Base-by-base conservation (phyloP, 106 monocot genomes). In the Amphibolis antarctica region DNA sequence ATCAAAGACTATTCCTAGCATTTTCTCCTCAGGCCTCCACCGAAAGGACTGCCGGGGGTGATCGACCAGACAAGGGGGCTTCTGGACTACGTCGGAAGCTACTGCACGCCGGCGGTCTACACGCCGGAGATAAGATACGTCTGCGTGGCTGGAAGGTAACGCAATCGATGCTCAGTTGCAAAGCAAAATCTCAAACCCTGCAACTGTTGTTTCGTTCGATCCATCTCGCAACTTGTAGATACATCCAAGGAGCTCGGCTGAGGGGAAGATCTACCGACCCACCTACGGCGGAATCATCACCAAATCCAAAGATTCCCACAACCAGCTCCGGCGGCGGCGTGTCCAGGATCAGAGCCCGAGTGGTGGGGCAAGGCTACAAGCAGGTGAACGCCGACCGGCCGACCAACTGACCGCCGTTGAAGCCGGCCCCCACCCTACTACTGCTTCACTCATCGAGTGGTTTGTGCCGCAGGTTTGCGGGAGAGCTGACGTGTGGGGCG, bases 41-140 rank as follows among this genome's bases (percentile, higher is more conserved):
- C 96, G 58, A 90, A 81, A 66, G 82, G 79, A 27, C 15, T 81
- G 58, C 66, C 77, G 10, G 96, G 96, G 58, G 84, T 96, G n/a
- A 75, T 90, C 47, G 96, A 96, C 61, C 96, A 90, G 64, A 96
- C 96, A 13, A 77, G 96, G 56, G 96, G 96, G 5, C 78, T 96
- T 20, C 67, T 96, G 48, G 64, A 86, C 67, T 85, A 96, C 62
- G 90, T 90, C 29, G 56, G 73, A n/a, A 74, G 69, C 13, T 61
- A 80, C 63, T 96, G 96, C 71, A 42, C 78, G 24, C 84, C 90
- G 21, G 96, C 90, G 17, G 80, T 90, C 52, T 96, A 90, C 57
- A 82, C 86, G 31, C 82, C 86, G 27, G 63, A 90, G 29, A 68
- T 86, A 49, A 90, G 74, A 77, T 96, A 86, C 53, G 71, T 96